Conservation (phyloP, 106 monocot genomes). For the Apostasia shenzhenica region DNA sequence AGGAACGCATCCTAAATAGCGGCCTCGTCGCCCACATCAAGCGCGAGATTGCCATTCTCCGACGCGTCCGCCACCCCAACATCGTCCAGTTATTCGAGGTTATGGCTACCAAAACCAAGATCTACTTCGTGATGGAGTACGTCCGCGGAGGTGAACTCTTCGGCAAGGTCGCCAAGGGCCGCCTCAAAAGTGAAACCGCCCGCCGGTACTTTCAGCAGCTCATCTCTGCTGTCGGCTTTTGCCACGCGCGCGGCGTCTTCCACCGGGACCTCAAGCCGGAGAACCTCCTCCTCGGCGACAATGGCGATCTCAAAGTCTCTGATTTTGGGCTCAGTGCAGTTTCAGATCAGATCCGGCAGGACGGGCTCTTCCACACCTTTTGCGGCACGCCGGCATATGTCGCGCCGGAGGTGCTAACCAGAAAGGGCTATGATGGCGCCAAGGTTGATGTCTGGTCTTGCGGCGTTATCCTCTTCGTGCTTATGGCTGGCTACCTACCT, state of each 20-base stretch:
- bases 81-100: slow-evolving; percentile 63
- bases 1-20: slow-evolving; percentile 48
- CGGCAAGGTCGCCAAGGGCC: slow-evolving; percentile 53
- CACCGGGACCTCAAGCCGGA: slow-evolving; percentile 93
- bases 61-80: slow-evolving; percentile 61
- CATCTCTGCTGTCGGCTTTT: slow-evolving; percentile 73
- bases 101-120: slow-evolving; percentile 65
- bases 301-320: slow-evolving; percentile 63
- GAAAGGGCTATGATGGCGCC: slow-evolving; percentile 54
- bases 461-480: slow-evolving; percentile 48
- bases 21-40: slow-evolving; percentile 52
- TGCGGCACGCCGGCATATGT: slow-evolving; percentile 68
- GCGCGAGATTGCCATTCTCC: slow-evolving; percentile 63
- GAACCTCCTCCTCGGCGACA: slow-evolving; percentile 69
- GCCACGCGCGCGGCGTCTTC: slow-evolving; percentile 83
- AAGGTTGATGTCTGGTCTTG: slow-evolving; percentile 64
- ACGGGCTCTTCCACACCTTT: slow-evolving; percentile 59
- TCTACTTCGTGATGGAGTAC: slow-evolving; percentile 68
- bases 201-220: slow-evolving; percentile 77
- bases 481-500: slow-evolving; percentile 63
- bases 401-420: slow-evolving; percentile 44
- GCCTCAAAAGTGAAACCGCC: slow-evolving; percentile 53
- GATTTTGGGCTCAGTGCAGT: slow-evolving; percentile 58
- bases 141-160: slow-evolving; percentile 67
- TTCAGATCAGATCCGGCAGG: slow-evolving; percentile 46